Evolutionary conservation across 768 basidiomycete species (phyloP), one percentile per base, ranked within the genome.

Genomic region (Lepiota subincarnata): DNA sequence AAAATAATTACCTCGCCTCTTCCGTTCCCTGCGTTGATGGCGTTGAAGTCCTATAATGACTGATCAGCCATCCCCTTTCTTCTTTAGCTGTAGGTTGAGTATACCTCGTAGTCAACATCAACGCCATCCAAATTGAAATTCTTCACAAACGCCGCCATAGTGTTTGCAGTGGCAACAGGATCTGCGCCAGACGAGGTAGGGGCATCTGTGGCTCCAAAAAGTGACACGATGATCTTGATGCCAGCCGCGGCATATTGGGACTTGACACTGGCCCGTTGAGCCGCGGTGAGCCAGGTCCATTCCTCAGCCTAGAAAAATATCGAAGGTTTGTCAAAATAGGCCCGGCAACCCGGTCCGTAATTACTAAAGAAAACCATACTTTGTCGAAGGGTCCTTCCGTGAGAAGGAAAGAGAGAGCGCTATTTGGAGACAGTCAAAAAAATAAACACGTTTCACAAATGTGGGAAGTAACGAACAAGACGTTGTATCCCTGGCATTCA

Each of bases 121-220:
- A 87, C 79, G 49, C 87, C 87, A 59, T 88, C 86, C 12, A 89
- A 67, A 44, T 71, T 65, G 55, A 75, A 84, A 57, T 80, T 57
- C 54, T 77, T 80, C 6, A 88, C 86, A 70, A 74, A 89, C 12
- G 76, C 76, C 0, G 86, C 85, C 66, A 89, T 74, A 1, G 74
- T 79, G 55, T 82, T 79, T 1, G 87, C 87, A 10, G 80, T 80
- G 5, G 70, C 67, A 11, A 80, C 68, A 13, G 87, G 81, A 65
- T 89, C 82, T 13, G 77, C 80, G 40, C 78, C 76, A 14, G 61
- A 65, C 8, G 76, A 72, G 3, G 85, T 87, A 3, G 86, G 86
- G 13, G 71, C 68, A 61, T 83, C 79, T 6, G 69, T 71, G 1
- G 82, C 68, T 26, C 84, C 84, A 60, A 85, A 87, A 2, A 76